Percentiles rank a stretch among this genome's conserved stretches.
Evolutionary conservation across 345 rosid species (phyloP).

Genomic region (Durio zibethinus): DNA sequence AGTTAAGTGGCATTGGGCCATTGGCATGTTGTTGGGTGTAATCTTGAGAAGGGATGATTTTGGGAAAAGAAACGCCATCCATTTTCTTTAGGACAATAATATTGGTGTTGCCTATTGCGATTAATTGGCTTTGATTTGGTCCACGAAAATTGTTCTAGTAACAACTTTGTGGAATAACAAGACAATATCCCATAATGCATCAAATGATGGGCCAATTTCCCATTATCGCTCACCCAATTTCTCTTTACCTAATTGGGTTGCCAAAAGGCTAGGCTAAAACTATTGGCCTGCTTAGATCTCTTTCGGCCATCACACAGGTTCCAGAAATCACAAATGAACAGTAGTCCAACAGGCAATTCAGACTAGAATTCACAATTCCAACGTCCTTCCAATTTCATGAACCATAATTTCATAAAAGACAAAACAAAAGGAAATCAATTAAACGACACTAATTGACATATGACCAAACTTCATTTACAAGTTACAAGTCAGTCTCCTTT

Average conservation of each 20-base stretch:
- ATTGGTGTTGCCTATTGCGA: neutral
- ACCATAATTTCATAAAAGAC: neutral
- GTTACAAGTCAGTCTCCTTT: neutral
- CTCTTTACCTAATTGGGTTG: no score
- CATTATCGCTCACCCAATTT: no score
- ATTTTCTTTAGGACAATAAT: neutral
- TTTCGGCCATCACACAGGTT: no score
- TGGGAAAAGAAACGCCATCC: conserved; percentile 45
- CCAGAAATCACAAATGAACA: no score
- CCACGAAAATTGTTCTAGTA: neutral
- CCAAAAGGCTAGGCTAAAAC: no score
- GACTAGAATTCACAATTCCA: neutral
- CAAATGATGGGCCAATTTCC: no score
- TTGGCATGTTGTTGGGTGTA: neutral
- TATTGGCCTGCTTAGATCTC: no score
- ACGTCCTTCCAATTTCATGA: neutral
- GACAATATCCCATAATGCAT: no score
- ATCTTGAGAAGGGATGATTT: neutral
- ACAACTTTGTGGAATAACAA: no score
- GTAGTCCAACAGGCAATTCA: neutral
- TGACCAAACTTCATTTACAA: neutral
- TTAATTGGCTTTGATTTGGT: neutral
- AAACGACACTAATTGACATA: neutral
- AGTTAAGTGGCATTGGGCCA: neutral
- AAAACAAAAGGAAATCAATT: no score